Conservation (phyloP, 2,329 filamentous ascomycete genomes). For the Penicillium crustosum region DNA sequence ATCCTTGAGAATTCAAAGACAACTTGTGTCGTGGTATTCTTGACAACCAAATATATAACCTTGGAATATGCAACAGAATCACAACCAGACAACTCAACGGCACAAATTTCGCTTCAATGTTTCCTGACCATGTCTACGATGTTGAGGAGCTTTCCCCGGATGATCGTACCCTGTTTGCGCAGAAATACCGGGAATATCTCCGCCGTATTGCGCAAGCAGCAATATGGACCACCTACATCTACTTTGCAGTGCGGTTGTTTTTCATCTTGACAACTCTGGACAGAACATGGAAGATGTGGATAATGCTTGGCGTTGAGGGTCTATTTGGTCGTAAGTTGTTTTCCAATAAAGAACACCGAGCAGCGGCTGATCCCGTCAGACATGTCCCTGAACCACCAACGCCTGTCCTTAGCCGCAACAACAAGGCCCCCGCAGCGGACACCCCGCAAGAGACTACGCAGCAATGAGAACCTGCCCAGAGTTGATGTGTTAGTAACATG, state of each 20-base stretch:
- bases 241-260: slow-evolving; percentile 22
- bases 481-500: slow-evolving; percentile 60
- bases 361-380: slow-evolving; percentile 9
- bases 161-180: slow-evolving; percentile 13
- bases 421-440: slow-evolving; percentile 4
- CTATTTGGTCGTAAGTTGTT: slow-evolving; percentile 26
- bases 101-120: slow-evolving; percentile 13
- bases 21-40: background rate
- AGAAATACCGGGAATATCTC: slow-evolving; percentile 20
- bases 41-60: background rate
- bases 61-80: slow-evolving; percentile 5
- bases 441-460: slow-evolving; percentile 23
- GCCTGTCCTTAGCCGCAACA: slow-evolving; percentile 23
- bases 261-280: slow-evolving; percentile 8
- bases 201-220: slow-evolving; percentile 18
- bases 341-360: background rate
- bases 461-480: slow-evolving; percentile 48
- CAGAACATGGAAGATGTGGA: slow-evolving; percentile 29
- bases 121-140: slow-evolving; percentile 10
- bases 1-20: background rate
- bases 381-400: slow-evolving; percentile 25
- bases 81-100: background rate
- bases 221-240: slow-evolving; percentile 21
- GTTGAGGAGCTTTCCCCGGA: slow-evolving; percentile 26
- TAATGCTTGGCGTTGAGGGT: slow-evolving; percentile 28